A percentile compares a stretch with the other conserved stretches of the same genome.
Evolutionary conservation across 176 grass and related monocot genomes (phyloP).

Genomic region (Poa annua): DNA sequence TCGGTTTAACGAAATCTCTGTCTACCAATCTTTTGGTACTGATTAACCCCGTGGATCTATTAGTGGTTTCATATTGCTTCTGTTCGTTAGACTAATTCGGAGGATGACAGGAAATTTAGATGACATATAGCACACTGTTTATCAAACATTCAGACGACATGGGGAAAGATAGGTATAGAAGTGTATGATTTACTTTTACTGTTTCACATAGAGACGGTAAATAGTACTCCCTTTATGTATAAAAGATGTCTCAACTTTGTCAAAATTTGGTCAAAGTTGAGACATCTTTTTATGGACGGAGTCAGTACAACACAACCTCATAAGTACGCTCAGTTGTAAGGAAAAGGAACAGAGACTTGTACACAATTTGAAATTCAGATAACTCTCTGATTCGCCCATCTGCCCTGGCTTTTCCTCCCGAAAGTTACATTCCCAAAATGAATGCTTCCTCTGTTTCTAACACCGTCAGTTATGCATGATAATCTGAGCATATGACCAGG

Average conservation of each 20-base stretch:
- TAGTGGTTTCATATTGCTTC: not conserved
- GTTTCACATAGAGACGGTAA: not conserved
- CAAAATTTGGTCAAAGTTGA: too few relatives aligned
- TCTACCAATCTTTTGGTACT: not conserved
- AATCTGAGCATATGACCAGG: slow-evolving; percentile 10
- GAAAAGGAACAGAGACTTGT: not conserved
- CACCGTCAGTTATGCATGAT: not conserved
- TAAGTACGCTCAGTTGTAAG: not conserved
- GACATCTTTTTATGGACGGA: too few relatives aligned
- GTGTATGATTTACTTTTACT: not conserved
- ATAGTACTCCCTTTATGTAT: too few relatives aligned
- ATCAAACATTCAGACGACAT: not conserved
- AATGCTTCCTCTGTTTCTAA: slow-evolving; percentile 1
- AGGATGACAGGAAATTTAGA: not conserved
- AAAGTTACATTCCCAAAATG: slow-evolving; percentile 20
- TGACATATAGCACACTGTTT: not conserved
- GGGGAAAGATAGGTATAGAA: not conserved
- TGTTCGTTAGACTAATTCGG: not conserved
- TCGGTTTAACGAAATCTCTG: not conserved
- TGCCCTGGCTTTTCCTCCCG: not conserved
- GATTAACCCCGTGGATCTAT: not conserved
- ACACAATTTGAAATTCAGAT: not conserved
- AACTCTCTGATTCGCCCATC: slow-evolving; percentile 7
- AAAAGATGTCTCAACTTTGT: too few relatives aligned
- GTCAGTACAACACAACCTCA: not conserved